phyloP scores from a whole-genome alignment of 768 basidiomycete genomes.

The Asterophora lycoperdoides region DNA sequence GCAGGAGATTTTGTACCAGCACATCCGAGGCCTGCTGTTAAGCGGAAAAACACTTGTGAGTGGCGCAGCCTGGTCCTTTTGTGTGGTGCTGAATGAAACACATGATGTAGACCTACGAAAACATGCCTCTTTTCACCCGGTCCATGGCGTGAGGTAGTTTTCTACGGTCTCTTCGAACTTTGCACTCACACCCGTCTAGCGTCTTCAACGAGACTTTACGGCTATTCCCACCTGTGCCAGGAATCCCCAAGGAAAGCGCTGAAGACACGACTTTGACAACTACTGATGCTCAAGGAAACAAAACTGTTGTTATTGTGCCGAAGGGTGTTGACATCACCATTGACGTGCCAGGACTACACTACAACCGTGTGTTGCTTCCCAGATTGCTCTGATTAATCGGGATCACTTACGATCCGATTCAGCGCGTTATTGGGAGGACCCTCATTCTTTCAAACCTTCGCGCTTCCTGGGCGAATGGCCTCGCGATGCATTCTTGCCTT shows the following conservation, averaged over 20 bases:
- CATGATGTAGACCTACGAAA: conserved; percentile 33
- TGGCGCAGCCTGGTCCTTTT: neutral
- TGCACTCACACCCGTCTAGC: conserved; percentile 21
- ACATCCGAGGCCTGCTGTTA: conserved; percentile 29
- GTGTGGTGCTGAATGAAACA: neutral
- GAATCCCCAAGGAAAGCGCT: conserved; percentile 40
- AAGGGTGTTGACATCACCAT: conserved; percentile 37
- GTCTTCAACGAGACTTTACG: conserved; percentile 49
- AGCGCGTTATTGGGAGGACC: conserved; percentile 57
- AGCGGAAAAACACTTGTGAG: conserved; percentile 29
- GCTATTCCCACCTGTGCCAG: conserved; percentile 39
- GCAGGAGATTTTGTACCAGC: conserved; percentile 39
- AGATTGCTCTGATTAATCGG: neutral
- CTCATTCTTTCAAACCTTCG: conserved; percentile 39
- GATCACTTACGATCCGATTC: neutral
- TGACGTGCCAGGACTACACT: conserved; percentile 39
- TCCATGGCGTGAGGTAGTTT: conserved; percentile 31
- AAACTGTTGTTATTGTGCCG: conserved; percentile 36
- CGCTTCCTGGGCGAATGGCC: conserved; percentile 53
- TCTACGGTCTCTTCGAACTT: neutral
- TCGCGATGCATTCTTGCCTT: conserved; percentile 51
- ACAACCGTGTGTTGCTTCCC: conserved; percentile 42
- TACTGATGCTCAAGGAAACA: conserved; percentile 35
- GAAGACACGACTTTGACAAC: conserved; percentile 42
- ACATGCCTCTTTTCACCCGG: conserved; percentile 35